Evolutionary conservation across 495 filamentous ascomycete genomes (phyloP), one percentile per base, ranked within the genome.

Genomic region (Hypoxylon crocopeplum): DNA sequence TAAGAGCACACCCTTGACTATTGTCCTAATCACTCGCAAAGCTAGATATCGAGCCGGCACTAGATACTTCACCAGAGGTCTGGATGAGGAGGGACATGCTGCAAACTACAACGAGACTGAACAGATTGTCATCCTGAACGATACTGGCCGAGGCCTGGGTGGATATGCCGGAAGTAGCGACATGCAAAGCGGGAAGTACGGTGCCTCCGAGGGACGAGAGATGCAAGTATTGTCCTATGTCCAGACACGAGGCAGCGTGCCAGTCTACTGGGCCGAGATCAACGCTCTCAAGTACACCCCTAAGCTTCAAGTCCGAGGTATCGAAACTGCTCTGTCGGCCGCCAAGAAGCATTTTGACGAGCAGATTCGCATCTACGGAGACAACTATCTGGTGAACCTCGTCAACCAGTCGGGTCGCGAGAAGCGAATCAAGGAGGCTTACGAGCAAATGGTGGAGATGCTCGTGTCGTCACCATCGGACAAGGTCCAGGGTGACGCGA

Each of bases 21-120:
- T 96, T 48, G 86, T 86, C 7, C 82, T 98, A 10, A 94, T 98
- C 56, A 92, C 93, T 3, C 84, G 94, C 46, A 82, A 91, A 59
- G 94, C 91, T 10, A 81, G 94, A 63, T 84, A 96, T 69, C 82
- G 93, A 54, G 93, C 83, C 11, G 94, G 94, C 17, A 98, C 94
- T 5, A 78, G 94, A 70, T 97, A 97, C 77, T 92, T 98, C 69
- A 93, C 95, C 0, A 86, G 94, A 45, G 94, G 94, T 25, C 82
- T 97, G 16, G 93, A 98, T 67, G 91, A 96, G 51, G 75, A 91
- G 56, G 94, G 94, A n/a, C 83, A 97, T 69, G 95, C 92, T 4
- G 89, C 92, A 15, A 98, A 98, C 68, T 98, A 92, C 81, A 98
- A 98, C 67, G 94, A 98, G 77, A 98, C 95, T 0, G 94, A 98